These are phyloP conservation scores for Syzygium malaccense DNA, from an alignment of 441 rosid genomes.

Conservation along the genomic window DNA sequence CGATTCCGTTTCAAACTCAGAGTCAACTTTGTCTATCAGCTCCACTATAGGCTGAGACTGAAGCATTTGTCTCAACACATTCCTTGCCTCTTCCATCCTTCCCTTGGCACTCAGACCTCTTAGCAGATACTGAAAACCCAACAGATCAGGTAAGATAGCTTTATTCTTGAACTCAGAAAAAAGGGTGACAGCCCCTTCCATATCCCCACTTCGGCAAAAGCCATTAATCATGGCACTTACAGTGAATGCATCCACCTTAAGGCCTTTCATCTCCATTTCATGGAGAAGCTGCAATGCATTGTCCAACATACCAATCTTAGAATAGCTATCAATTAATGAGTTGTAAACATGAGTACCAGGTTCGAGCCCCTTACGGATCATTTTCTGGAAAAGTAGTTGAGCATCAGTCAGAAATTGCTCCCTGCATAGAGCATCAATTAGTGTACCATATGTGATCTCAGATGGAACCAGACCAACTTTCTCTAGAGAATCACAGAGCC, in stretches of 20 bases:
- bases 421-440: slow-evolving; percentile 67
- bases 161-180: slow-evolving; percentile 43
- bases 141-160: slow-evolving; percentile 55
- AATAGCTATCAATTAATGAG: slow-evolving; percentile 53
- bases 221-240: slow-evolving; percentile 70
- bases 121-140: slow-evolving; percentile 65
- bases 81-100: slow-evolving; percentile 88
- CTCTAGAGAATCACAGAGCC: slow-evolving; percentile 75
- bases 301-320: slow-evolving; percentile 56
- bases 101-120: slow-evolving; percentile 78
- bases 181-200: slow-evolving; percentile 65
- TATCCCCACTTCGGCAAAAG: slow-evolving; percentile 58
- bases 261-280: slow-evolving; percentile 29
- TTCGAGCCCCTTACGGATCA: slow-evolving; percentile 39
- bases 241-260: slow-evolving; percentile 59
- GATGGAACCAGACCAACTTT: slow-evolving; percentile 52
- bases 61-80: slow-evolving; percentile 79
- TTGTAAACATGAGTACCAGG: slow-evolving; percentile 52
- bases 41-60: slow-evolving; percentile 46
- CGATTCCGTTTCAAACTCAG: slow-evolving; percentile 59
- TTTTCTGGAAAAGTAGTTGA: slow-evolving; percentile 42
- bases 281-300: slow-evolving; percentile 54
- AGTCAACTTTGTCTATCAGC: slow-evolving; percentile 47
- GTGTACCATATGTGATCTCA: slow-evolving; percentile 44
- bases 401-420: slow-evolving; percentile 64